Base-by-base conservation (phyloP, 208 protist species). In the Trypanosoma cruzi region DNA sequence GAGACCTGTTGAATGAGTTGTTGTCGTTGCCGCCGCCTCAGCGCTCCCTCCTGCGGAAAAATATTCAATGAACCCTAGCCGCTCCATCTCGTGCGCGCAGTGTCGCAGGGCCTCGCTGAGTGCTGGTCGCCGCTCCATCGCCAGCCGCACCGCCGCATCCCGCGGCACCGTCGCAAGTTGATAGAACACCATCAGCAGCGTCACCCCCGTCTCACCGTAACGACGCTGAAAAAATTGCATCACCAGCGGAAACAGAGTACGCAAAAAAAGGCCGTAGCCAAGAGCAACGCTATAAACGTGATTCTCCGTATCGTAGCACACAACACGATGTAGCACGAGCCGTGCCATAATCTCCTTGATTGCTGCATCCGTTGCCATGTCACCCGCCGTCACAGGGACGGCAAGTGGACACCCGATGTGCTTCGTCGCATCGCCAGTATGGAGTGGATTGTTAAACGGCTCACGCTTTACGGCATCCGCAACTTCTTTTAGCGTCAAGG, bases 271-370 rank as follows among this genome's bases (percentile, higher is more conserved):
- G 34, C 75, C 85, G 59, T 77, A 79, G 28, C 88, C 85, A 40
- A 85, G 64, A 28, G 75, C 59, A 31, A 94, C 56, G 29, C 71
- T 64, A 61, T 94, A 94, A 2, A 75, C 75, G 64, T 76, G 72
- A 42, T n/a, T 56, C 20, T 50, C 36, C 6, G 71, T 32, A 56
- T 85, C 79, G 22, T 54, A 34, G 31, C 63, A 63, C 32, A 90
- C 74, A 40, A 92, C 73, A 55, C 89, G 89, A 66, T 95, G 89
- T 46, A 91, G 72, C 32, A 92, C 69, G 6, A 95, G 84, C 6
- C 83, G 86, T 65, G 84, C 71, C 60, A 95, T 66, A 36, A 89
- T 48, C 65, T 95, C 84, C 66, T 87, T 90, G 49, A 95, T 73
- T 7, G 89, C 82, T 18, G 76, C 81, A 64, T 94, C 89, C 6